Base-by-base conservation (phyloP, 2,329 filamentous ascomycete species). In the Paraphoma chrysanthemicola region DNA sequence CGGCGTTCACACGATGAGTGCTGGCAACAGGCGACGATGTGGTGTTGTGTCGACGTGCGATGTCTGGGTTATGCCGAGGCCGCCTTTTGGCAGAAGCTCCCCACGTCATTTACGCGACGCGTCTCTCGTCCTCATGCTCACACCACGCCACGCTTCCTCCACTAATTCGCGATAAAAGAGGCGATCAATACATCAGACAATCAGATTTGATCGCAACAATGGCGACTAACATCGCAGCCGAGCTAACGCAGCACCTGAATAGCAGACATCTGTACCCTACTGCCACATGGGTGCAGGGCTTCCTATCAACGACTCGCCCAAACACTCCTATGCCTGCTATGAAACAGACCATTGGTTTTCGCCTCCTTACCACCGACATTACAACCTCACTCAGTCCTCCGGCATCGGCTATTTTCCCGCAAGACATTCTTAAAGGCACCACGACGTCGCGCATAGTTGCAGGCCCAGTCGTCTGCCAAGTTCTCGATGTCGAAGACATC, bases 401-500 rank as follows among this genome's bases (percentile, higher is more conserved):
- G 57, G 73, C 48, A 49, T 74, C 7, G 1, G 78, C 86, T 17
- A 65, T 80, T 7, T 80, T 93, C 4, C 91, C 93, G 0, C 53
- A 76, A 0, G 82, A 85, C 60, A 77, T 88, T n/a, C 77, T 81
- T 46, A 80, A 86, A 62, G 81, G 85, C 0, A 80, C 84, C 0
- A 75, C 83, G 9, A 81, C 84, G 60, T 86, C 91, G 56, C 76
- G 80, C 4, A 79, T 77, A 0, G 79, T 98, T 0, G 58, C 79
- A 0, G 82, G 82, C 1, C 85, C 91, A 31, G 82, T 94, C 0
- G 82, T 89, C 3, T 89, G 95, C 1, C 95, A 98, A 75, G 86
- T 98, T 0, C 79, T 97, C 1, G 93, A 96, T 67, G 82, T 98
- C 7, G 90, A 96, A 71, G 93, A 98, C 71, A 84, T 98, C 17